Conservation (phyloP, 306 rosid species). For the Lupinus albus region DNA sequence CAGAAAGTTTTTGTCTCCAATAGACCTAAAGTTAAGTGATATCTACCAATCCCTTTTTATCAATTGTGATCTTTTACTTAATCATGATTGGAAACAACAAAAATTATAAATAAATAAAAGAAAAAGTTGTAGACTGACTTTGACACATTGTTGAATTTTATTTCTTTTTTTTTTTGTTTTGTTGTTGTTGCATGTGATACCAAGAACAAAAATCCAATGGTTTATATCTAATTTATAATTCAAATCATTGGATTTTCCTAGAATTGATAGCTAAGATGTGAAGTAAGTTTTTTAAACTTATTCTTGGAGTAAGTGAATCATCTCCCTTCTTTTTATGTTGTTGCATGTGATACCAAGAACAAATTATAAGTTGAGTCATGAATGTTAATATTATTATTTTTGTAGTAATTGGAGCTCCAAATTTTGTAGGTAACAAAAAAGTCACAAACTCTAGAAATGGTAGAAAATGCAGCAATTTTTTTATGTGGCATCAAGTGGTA, state of each 20-base stretch:
- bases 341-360: background rate
- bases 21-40: conserved; percentile 27
- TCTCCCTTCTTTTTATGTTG: background rate
- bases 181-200: background rate
- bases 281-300: too few relatives aligned
- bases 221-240: too few relatives aligned
- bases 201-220: too few relatives aligned
- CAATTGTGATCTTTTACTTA: conserved; percentile 26
- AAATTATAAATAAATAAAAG: background rate
- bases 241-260: too few relatives aligned
- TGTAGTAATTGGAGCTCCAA: too few relatives aligned
- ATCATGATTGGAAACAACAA: conserved; percentile 30
- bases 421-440: background rate
- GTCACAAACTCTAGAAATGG: background rate
- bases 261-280: too few relatives aligned
- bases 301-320: too few relatives aligned
- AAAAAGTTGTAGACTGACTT: conserved; percentile 29
- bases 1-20: conserved; percentile 20
- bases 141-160: background rate
- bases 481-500: background rate
- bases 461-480: background rate
- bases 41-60: conserved; percentile 24
- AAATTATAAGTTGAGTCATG: background rate
- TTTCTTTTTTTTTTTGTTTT: background rate
- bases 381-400: background rate